phyloP scores from a whole-genome alignment of 2,329 filamentous ascomycete genomes.

The Beauveria rudraprayagi region DNA sequence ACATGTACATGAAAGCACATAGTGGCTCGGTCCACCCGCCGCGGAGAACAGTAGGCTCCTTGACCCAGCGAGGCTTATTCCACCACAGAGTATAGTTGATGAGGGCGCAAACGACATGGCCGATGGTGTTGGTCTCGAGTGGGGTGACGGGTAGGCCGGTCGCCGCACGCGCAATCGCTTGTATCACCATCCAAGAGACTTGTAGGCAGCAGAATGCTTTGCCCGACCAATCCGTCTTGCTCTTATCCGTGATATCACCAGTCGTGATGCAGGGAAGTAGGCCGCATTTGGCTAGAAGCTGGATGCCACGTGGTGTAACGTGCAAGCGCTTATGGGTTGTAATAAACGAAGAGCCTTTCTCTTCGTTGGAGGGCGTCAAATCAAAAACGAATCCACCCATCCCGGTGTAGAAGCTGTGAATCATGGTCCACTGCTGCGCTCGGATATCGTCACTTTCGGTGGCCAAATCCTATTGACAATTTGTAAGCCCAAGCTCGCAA shows the following conservation, averaged over 20 bases:
- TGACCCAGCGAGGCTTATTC: slow-evolving; percentile 8
- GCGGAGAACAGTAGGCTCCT: slow-evolving; percentile 10
- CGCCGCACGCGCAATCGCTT: slow-evolving; percentile 23
- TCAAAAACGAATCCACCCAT: slow-evolving; percentile 24
- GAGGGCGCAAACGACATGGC: slow-evolving; percentile 26
- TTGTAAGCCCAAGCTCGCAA: neutral
- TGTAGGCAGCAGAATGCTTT: slow-evolving; percentile 29
- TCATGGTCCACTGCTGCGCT: slow-evolving; percentile 18
- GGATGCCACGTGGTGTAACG: neutral
- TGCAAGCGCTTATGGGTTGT: slow-evolving; percentile 4
- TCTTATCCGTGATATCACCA: slow-evolving; percentile 25
- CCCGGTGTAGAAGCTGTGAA: slow-evolving; percentile 23
- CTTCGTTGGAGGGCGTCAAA: slow-evolving; percentile 1
- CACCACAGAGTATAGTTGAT: slow-evolving; percentile 24
- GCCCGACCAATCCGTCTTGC: slow-evolving; percentile 26
- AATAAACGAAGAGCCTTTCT: neutral
- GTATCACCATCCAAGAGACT: slow-evolving; percentile 29
- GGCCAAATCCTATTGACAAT: neutral
- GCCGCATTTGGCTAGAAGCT: slow-evolving; percentile 9
- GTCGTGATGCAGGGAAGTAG: neutral
- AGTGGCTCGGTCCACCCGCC: slow-evolving; percentile 6
- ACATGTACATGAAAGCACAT: slow-evolving; percentile 13
- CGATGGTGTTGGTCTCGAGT: slow-evolving; percentile 27
- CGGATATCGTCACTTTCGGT: neutral
- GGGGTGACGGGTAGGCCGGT: slow-evolving; percentile 26